phyloP scores from a whole-genome alignment of 148 eudicot genomes.

The Rhododendron molle region DNA sequence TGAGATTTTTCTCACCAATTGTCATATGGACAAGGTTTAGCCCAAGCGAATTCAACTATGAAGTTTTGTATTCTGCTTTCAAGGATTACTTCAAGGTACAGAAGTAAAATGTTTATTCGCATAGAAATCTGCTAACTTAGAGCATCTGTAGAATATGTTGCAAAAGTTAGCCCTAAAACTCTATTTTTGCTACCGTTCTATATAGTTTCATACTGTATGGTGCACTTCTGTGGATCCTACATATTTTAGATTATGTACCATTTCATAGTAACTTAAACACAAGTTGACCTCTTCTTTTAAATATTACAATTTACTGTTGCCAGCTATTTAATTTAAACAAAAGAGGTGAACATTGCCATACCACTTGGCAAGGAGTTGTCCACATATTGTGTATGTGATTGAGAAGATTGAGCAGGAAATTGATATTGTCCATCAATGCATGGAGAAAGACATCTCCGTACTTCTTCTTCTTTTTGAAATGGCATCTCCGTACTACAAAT shows the following conservation, averaged over 20 bases:
- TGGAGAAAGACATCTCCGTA: too few relatives aligned
- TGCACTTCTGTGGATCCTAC: neutral
- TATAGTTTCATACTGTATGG: neutral
- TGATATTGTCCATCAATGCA: too few relatives aligned
- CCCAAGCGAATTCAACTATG: constrained; percentile 49
- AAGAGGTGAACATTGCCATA: neutral
- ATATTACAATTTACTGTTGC: neutral
- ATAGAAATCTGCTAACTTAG: neutral
- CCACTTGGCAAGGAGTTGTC: too few relatives aligned
- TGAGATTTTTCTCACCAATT: constrained; percentile 92
- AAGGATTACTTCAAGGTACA: constrained; percentile 76
- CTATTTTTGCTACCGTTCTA: neutral
- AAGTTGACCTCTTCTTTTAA: neutral
- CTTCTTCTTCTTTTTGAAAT: too few relatives aligned
- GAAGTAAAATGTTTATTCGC: neutral
- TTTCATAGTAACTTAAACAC: neutral
- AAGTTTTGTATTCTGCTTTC: constrained; percentile 66
- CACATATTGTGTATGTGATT: too few relatives aligned
- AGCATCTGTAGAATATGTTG: neutral
- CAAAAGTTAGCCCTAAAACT: neutral
- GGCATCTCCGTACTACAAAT: too few relatives aligned
- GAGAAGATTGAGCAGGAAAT: too few relatives aligned
- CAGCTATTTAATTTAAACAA: neutral
- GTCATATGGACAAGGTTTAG: constrained; percentile 86
- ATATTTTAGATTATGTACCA: neutral